Base-by-base conservation (phyloP, 148 eudicot species). In the Fagopyrum esculentum region DNA sequence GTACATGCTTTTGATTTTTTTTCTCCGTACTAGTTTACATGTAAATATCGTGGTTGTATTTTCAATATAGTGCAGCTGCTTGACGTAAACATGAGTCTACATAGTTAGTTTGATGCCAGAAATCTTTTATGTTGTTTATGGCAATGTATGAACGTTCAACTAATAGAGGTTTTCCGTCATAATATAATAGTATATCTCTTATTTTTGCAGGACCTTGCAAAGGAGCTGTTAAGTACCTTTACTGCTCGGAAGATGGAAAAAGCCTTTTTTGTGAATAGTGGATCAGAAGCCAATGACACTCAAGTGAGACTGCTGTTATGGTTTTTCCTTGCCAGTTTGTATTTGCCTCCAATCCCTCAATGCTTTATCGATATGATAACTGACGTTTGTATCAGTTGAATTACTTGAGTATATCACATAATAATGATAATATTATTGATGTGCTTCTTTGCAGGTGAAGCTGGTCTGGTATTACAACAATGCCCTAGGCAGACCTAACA, bases 391-490 rank as follows among this genome's bases (percentile, higher is more conserved):
- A 15, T 46, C 30, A 35, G 7, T 40, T 66, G 22, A 66, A 43
- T 46, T 66, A 35, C 6, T 40, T 66, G 22, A 66, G 71, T 40
- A 59, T 19, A 40, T 66, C 71, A 66, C 46, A 3, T 66, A 7
- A 22, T 22, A 22, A 22, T 22, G 26, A 22, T 22, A 22, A 66
- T 13, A 71, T 46, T 71, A 26, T 71, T 11, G 46, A 46, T 47
- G 40, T 54, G 49, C 61, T 72, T 79, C 48, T 40, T 77, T 84
- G 83, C 80, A 95, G 98, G 98, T 95, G 81, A 95, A 95, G 87
- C 85, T 95, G 77, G 98, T 95, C 43, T 95, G 98, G 98, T 95
- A 95, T 71, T 95, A 95, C 80, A 90, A 95, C 81, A 95, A 95
- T 81, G 98, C 98, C 59, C 92, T 92, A 69, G 97, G 98, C 75